Conservation (phyloP, 257 asterid species). For the Echium plantagineum region DNA sequence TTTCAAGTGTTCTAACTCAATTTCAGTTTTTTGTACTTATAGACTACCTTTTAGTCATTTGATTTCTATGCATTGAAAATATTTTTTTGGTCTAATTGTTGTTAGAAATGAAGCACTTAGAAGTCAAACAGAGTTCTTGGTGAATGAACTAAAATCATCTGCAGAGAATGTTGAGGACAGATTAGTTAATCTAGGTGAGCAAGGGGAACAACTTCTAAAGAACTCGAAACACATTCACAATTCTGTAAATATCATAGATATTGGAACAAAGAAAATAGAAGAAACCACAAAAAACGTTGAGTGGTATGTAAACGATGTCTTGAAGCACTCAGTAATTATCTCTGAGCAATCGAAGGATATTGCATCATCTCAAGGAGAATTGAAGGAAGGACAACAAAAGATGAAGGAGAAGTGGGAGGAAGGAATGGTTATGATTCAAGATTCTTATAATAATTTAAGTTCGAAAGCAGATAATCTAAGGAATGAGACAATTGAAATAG, state of each 20-base stretch:
- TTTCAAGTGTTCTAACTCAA: neutral
- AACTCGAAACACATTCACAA: too few relatives aligned
- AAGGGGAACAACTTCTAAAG: too few relatives aligned
- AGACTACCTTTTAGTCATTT: neutral
- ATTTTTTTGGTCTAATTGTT: neutral
- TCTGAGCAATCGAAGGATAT: constrained; percentile 55
- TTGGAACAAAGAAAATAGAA: constrained; percentile 43
- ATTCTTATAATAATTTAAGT: too few relatives aligned
- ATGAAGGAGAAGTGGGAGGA: constrained; percentile 57
- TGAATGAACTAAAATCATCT: too few relatives aligned
- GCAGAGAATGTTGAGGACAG: too few relatives aligned
- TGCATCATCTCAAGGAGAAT: constrained; percentile 52
- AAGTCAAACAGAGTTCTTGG: constrained; percentile 62
- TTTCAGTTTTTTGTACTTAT: neutral
- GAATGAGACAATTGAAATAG: too few relatives aligned
- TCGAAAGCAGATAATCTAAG: too few relatives aligned
- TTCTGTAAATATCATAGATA: too few relatives aligned
- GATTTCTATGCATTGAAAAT: neutral
- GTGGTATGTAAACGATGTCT: constrained; percentile 37
- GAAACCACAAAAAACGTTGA: constrained; percentile 45
- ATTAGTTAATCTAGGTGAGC: too few relatives aligned
- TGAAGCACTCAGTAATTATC: constrained; percentile 38
- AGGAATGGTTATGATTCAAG: constrained; percentile 46
- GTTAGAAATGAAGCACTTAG: constrained; percentile 62
- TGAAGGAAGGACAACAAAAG: constrained; percentile 40